These are phyloP conservation scores for Leptomonas pyrrhocoris DNA, from an alignment of 208 protist genomes.

Conservation along the genomic window DNA sequence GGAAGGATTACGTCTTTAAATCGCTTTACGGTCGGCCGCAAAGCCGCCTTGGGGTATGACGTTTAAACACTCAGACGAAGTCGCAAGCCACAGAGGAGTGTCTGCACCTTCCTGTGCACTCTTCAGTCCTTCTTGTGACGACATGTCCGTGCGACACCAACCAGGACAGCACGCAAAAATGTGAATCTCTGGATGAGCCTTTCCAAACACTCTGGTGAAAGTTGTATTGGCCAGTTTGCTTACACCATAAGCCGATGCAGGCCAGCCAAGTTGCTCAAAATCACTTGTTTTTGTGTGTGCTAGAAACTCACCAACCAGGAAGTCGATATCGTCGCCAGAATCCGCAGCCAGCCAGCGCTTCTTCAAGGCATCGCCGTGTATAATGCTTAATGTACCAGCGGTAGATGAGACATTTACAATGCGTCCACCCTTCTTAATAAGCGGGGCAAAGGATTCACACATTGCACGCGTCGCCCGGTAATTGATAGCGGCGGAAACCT, in stretches of 20 bases:
- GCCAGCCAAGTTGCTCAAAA: slow-evolving; percentile 36
- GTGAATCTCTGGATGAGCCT: slow-evolving; percentile 22
- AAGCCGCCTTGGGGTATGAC: slow-evolving; percentile 28
- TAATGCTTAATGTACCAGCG: slow-evolving; percentile 16
- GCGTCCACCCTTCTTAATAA: slow-evolving; percentile 32
- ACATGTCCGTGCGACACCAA: slow-evolving; percentile 37
- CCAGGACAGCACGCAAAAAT: slow-evolving; percentile 50
- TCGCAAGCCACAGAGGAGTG: slow-evolving; percentile 38
- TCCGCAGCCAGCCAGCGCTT: slow-evolving; percentile 16
- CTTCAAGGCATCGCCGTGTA: slow-evolving; percentile 27
- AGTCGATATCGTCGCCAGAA: slow-evolving; percentile 26
- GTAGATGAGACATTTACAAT: slow-evolving; percentile 44
- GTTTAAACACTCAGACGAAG: slow-evolving; percentile 15
- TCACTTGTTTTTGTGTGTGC: slow-evolving; percentile 15
- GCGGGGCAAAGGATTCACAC: slow-evolving; percentile 32
- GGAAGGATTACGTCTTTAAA: slow-evolving; percentile 8
- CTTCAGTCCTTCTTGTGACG: slow-evolving; percentile 16
- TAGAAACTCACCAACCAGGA: slow-evolving; percentile 38
- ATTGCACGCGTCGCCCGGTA: slow-evolving; percentile 34
- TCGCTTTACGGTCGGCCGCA: slow-evolving; percentile 17
- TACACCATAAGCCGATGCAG: slow-evolving; percentile 38
- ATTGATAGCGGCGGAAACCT: slow-evolving; percentile 32
- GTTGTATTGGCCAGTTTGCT: slow-evolving; percentile 51
- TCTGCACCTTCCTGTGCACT: slow-evolving; percentile 39
- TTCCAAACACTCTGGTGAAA: slow-evolving; percentile 27